Conservation (phyloP, 2,329 filamentous ascomycete species). For the Lasiodiplodia theobromae region DNA sequence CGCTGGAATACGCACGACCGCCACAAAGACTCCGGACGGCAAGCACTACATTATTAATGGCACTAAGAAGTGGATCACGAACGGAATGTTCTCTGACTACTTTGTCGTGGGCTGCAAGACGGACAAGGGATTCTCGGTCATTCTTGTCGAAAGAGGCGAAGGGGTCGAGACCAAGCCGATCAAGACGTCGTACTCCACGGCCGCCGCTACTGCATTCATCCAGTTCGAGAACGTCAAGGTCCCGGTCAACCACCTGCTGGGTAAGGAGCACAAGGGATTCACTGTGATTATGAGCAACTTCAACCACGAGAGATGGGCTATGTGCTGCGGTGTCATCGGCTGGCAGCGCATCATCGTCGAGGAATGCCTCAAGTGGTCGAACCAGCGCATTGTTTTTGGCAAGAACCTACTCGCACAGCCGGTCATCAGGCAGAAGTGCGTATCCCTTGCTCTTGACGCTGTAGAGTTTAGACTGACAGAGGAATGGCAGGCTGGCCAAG, state of each 20-base stretch:
- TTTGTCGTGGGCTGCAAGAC: conserved; percentile 84
- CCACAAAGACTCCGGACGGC: conserved; percentile 51
- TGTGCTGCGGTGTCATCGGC: conserved; percentile 71
- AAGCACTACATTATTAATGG: conserved; percentile 70
- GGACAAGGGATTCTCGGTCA: conserved; percentile 77
- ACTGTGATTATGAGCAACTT: conserved; percentile 86
- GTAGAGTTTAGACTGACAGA: background rate
- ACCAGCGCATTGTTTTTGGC: conserved; percentile 84
- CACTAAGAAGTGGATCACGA: conserved; percentile 87
- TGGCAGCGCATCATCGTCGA: conserved; percentile 74
- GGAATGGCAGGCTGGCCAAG: conserved; percentile 68
- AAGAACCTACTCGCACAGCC: conserved; percentile 85
- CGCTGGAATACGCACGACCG: conserved; percentile 79
- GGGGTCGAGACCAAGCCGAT: conserved; percentile 79
- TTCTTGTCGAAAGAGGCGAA: conserved; percentile 76
- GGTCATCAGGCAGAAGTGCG: conserved; percentile 78
- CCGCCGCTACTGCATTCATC: conserved; percentile 80
- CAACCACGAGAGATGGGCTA: conserved; percentile 84
- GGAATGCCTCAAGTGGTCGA: conserved; percentile 86
- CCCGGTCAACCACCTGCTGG: conserved; percentile 77
- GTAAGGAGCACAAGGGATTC: conserved; percentile 85
- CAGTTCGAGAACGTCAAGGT: conserved; percentile 89
- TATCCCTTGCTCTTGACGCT: conserved; percentile 27
- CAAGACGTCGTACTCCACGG: conserved; percentile 81
- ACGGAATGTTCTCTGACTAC: conserved; percentile 81